Evolutionary conservation across 1,284 basidiomycete genomes (phyloP).

Genomic region (Cyathus olla): DNA sequence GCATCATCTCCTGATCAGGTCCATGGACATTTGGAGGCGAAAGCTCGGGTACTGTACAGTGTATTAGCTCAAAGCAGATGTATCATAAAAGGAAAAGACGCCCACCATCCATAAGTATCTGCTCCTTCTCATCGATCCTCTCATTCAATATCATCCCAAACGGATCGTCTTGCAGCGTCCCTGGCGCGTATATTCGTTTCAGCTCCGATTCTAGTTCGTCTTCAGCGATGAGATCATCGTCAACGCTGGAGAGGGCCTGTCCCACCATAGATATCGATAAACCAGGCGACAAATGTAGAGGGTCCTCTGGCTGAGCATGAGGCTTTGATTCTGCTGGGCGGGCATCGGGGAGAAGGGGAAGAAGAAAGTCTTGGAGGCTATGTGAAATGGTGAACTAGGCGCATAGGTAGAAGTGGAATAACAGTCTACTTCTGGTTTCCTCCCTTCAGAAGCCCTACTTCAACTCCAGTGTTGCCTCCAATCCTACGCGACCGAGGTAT

Average conservation of each 20-base stretch:
- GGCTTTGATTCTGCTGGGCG: neutral
- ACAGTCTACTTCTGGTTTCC: slow-evolving; percentile 37
- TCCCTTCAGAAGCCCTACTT: slow-evolving; percentile 30
- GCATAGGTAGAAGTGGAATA: neutral
- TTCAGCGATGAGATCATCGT: slow-evolving; percentile 12
- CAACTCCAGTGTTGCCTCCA: slow-evolving; percentile 30
- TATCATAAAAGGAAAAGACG: slow-evolving; percentile 5
- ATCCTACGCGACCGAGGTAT: slow-evolving; percentile 40
- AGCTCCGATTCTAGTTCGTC: slow-evolving; percentile 38
- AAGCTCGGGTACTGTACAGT: slow-evolving; percentile 59
- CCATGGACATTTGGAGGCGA: slow-evolving; percentile 59
- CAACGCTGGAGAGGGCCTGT: neutral
- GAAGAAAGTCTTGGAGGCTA: neutral
- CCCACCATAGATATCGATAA: neutral
- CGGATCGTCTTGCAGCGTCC: slow-evolving; percentile 17
- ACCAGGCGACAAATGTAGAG: neutral
- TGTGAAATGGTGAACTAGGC: neutral
- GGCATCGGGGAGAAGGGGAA: neutral
- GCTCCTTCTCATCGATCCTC: slow-evolving; percentile 61
- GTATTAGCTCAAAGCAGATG: neutral
- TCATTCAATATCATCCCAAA: slow-evolving; percentile 62
- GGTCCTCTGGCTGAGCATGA: neutral
- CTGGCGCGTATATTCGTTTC: slow-evolving; percentile 27
- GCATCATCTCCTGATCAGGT: slow-evolving; percentile 32
- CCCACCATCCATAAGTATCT: slow-evolving; percentile 43